Evolutionary conservation across 495 filamentous ascomycete genomes (phyloP).

Genomic region (Hypomontagnella submonticulosa): DNA sequence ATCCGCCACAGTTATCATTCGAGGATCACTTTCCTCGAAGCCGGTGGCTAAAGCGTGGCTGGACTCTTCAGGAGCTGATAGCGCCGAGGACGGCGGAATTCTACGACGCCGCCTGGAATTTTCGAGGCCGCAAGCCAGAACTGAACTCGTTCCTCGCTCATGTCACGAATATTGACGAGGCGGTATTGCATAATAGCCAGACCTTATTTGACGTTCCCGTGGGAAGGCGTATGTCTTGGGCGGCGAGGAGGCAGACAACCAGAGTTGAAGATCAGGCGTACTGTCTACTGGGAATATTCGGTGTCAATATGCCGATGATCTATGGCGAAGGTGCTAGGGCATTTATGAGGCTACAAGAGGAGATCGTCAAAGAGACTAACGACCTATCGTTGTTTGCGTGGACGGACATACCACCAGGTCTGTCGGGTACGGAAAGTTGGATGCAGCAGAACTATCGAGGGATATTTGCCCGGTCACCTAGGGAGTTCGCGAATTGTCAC

Average conservation of each 20-base stretch:
- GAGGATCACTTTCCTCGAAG: conserved; percentile 14
- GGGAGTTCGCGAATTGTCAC: conserved; percentile 5
- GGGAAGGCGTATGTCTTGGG: conserved; percentile 40
- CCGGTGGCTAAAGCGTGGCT: conserved; percentile 54
- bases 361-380: conserved; percentile 27
- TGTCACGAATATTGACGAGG: conserved; percentile 24
- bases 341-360: conserved; percentile 34
- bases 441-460: conserved; percentile 9
- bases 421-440: not conserved
- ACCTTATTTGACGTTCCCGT: conserved; percentile 16
- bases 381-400: conserved; percentile 36
- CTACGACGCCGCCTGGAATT: conserved; percentile 32
- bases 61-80: conserved; percentile 54
- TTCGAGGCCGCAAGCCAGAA: conserved; percentile 2
- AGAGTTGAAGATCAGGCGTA: conserved; percentile 42
- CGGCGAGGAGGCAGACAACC: conserved; percentile 34
- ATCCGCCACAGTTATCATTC: conserved; percentile 26
- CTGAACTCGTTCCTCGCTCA: conserved; percentile 13
- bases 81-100: conserved; percentile 49
- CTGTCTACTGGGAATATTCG: conserved; percentile 42
- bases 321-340: conserved; percentile 41
- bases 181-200: conserved; percentile 8
- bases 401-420: not conserved
- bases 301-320: conserved; percentile 45
- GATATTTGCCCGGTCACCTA: conserved; percentile 13